A percentile compares a stretch with the other conserved stretches of the same genome.
Evolutionary conservation across 805 yeast genomes (phyloP).

Genomic region (Candida ficus): DNA sequence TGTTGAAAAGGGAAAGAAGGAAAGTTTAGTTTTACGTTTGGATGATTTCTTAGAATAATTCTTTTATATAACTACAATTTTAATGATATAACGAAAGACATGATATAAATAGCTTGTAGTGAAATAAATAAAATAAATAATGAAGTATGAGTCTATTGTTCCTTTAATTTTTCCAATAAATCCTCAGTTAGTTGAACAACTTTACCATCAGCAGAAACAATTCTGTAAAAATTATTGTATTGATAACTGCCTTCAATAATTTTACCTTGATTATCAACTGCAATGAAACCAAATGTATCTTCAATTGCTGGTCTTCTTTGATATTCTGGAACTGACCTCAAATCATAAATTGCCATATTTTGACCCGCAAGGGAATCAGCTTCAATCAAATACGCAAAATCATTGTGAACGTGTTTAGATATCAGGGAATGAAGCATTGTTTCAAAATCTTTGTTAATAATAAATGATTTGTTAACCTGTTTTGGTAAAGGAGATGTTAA

Average conservation of each 20-base stretch:
- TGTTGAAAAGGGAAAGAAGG: constrained; percentile 29
- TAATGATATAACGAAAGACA: not conserved
- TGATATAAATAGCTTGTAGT: no score
- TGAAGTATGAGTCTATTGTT: no score
- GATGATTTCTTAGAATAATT: constrained; percentile 1
- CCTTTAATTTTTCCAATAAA: constrained; percentile 30
- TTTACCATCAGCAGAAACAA: constrained; percentile 42
- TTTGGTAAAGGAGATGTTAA: not conserved
- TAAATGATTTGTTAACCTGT: constrained; percentile 7
- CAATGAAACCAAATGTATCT: constrained; percentile 65
- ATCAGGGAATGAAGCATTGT: constrained; percentile 12
- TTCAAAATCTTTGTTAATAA: constrained; percentile 9
- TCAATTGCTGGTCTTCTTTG: constrained; percentile 69
- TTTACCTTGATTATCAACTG: constrained; percentile 48
- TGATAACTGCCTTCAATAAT: constrained; percentile 55
- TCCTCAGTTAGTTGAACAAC: constrained; percentile 47
- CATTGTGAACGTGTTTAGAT: constrained; percentile 29
- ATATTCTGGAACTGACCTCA: constrained; percentile 56
- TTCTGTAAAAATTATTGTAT: constrained; percentile 52
- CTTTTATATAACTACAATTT: not conserved
- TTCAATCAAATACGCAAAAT: constrained; percentile 51
- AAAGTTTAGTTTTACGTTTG: constrained; percentile 30
- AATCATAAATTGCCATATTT: constrained; percentile 68
- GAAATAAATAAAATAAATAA: no score
- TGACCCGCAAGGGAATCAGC: constrained; percentile 46